phyloP scores from a whole-genome alignment of 2,329 filamentous ascomycete species.

The Colletotrichum liaoningense region DNA sequence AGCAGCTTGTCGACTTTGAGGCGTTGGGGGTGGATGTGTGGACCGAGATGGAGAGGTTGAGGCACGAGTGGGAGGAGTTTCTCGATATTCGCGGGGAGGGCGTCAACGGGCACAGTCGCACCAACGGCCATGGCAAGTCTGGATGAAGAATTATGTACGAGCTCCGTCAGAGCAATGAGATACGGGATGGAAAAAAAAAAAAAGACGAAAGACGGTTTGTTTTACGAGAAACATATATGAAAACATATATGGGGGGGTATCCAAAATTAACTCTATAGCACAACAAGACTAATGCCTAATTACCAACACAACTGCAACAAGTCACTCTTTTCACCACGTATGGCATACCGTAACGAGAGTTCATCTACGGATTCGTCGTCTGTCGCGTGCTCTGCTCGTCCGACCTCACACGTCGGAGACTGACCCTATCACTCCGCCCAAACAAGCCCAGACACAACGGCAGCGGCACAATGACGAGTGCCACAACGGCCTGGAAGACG shows the following conservation, averaged over 20 bases:
- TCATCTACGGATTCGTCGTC: not conserved
- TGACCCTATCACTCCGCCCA: slow-evolving; percentile 66
- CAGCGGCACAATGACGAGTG: slow-evolving; percentile 72
- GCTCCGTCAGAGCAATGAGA: no score
- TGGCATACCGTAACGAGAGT: no score
- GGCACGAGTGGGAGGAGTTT: slow-evolving; percentile 72
- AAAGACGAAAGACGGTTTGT: not conserved
- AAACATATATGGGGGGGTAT: slow-evolving; percentile 7
- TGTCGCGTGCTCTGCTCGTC: slow-evolving; percentile 43
- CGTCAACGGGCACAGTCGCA: not conserved
- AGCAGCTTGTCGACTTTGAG: slow-evolving; percentile 72
- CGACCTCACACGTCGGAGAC: slow-evolving; percentile 60
- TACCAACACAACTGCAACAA: not conserved
- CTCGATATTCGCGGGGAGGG: slow-evolving; percentile 38
- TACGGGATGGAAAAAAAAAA: not conserved
- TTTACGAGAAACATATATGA: not conserved
- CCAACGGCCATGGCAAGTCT: slow-evolving; percentile 7
- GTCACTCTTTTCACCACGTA: not conserved
- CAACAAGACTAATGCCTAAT: slow-evolving; percentile 9
- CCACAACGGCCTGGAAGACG: slow-evolving; percentile 82
- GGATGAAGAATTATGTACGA: not conserved
- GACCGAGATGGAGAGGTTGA: slow-evolving; percentile 78
- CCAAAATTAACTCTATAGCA: not conserved
- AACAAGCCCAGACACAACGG: slow-evolving; percentile 78
- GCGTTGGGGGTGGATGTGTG: slow-evolving; percentile 71